Percentiles rank a stretch among this genome's conserved stretches.
These are phyloP conservation scores for Pichia gijzeniarum DNA, from an alignment of 805 yeast species.

Conservation along the genomic window DNA sequence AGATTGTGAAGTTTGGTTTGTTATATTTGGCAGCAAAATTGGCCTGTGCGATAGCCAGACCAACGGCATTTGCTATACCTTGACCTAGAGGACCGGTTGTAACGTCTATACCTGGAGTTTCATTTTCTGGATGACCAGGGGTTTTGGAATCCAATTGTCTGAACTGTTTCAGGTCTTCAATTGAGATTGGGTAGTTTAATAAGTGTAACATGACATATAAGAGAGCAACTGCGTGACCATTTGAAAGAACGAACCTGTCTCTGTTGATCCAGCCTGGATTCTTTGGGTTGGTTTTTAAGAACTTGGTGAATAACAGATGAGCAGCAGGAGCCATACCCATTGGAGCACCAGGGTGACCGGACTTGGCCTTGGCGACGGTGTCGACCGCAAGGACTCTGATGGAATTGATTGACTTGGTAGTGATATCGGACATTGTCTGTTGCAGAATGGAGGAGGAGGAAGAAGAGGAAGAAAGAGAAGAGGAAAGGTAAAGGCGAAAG, in stretches of 20 bases:
- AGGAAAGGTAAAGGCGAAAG: not conserved
- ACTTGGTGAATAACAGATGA: conserved; percentile 72
- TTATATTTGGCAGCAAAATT: conserved; percentile 90
- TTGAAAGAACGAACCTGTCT: conserved; percentile 90
- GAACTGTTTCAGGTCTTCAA: conserved; percentile 85
- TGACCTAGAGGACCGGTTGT: conserved; percentile 99
- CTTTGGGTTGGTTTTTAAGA: conserved; percentile 76
- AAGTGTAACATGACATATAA: conserved; percentile 80
- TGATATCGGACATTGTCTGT: conserved; percentile 43
- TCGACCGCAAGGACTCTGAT: conserved; percentile 88
- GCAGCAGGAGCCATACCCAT: conserved; percentile 97
- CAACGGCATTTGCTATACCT: conserved; percentile 95
- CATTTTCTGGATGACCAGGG: conserved; percentile 97
- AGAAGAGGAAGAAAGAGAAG: not conserved
- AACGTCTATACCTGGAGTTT: conserved; percentile 89
- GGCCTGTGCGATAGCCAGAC: conserved; percentile 91
- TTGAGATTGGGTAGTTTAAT: conserved; percentile 70
- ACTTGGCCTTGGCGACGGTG: conserved; percentile 78
- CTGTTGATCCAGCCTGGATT: conserved; percentile 91
- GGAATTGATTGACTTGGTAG: conserved; percentile 73
- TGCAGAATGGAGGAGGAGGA: not conserved
- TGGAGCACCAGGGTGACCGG: conserved; percentile 99
- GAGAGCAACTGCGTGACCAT: conserved; percentile 94
- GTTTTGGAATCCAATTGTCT: conserved; percentile 87
- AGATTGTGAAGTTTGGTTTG: conserved; percentile 70